Percentiles rank a stretch among this genome's conserved stretches.
phyloP scores from a whole-genome alignment of 2,329 filamentous ascomycete genomes.

The Oidium heveae region DNA sequence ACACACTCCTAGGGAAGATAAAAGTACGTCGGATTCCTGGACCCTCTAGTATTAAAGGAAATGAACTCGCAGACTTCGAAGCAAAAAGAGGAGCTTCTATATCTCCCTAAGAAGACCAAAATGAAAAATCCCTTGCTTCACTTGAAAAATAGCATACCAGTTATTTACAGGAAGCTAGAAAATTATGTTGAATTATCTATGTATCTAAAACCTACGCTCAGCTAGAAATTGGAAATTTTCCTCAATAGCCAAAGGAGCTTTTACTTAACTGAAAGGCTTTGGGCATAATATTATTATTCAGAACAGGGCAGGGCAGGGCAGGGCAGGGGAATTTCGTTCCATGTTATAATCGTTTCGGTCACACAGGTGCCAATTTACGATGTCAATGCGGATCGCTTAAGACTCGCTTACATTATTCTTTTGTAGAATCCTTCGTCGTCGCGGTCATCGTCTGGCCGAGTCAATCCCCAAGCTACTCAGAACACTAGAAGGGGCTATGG shows the following conservation, averaged over 20 bases:
- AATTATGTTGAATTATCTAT: not conserved
- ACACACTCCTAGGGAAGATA: not conserved
- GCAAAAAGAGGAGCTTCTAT: not conserved
- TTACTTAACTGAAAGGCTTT: not conserved
- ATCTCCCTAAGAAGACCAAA: not conserved
- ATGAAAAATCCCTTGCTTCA: not conserved
- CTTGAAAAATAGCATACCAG: not conserved
- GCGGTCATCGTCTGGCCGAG: not conserved
- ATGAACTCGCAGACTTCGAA: not conserved
- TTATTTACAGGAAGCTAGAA: not conserved
- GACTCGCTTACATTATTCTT: too few relatives aligned
- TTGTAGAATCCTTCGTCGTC: too few relatives aligned
- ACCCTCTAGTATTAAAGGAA: not conserved
- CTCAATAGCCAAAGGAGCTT: too few relatives aligned
- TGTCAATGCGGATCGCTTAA: too few relatives aligned
- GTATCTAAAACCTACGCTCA: not conserved
- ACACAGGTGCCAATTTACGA: not conserved
- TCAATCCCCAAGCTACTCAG: not conserved
- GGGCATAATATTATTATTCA: not conserved
- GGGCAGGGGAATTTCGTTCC: not conserved
- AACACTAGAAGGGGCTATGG: not conserved
- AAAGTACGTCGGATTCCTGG: not conserved
- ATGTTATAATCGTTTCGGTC: not conserved
- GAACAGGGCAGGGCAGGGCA: too few relatives aligned
- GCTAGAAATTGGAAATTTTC: not conserved